phyloP scores from a whole-genome alignment of 306 rosid genomes.

The Prunus davidiana region DNA sequence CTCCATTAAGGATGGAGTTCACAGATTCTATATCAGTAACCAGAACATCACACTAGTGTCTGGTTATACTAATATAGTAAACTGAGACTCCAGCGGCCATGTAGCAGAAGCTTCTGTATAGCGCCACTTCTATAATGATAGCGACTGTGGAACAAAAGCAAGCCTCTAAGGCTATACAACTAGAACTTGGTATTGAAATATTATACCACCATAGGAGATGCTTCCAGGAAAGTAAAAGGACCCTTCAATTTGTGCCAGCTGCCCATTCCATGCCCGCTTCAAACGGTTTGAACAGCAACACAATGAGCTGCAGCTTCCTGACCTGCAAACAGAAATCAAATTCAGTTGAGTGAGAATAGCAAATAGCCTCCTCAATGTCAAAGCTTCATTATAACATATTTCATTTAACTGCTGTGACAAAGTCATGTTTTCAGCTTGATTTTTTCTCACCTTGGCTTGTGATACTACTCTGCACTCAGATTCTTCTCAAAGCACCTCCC shows the following conservation, averaged over 20 bases:
- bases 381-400: slow-evolving; percentile 2
- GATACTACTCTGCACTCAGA: background rate
- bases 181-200: background rate
- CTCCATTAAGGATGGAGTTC: background rate
- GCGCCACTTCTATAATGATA: background rate
- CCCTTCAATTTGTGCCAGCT: background rate
- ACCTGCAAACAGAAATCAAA: slow-evolving; percentile 35
- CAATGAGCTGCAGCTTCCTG: slow-evolving; percentile 18
- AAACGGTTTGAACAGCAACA: background rate
- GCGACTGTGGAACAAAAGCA: background rate
- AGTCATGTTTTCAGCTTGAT: slow-evolving; percentile 8
- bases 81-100: background rate
- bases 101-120: background rate
- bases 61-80: background rate
- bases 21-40: background rate
- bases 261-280: background rate
- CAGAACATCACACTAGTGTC: background rate
- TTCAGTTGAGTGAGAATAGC: background rate
- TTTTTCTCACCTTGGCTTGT: slow-evolving; percentile 39
- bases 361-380: background rate
- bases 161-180: background rate
- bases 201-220: background rate
- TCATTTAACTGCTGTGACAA: background rate
- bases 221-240: background rate
- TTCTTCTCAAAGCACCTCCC: background rate